Evolutionary conservation across 768 basidiomycete species (phyloP).

Genomic region (Pulveroboletus sp.): DNA sequence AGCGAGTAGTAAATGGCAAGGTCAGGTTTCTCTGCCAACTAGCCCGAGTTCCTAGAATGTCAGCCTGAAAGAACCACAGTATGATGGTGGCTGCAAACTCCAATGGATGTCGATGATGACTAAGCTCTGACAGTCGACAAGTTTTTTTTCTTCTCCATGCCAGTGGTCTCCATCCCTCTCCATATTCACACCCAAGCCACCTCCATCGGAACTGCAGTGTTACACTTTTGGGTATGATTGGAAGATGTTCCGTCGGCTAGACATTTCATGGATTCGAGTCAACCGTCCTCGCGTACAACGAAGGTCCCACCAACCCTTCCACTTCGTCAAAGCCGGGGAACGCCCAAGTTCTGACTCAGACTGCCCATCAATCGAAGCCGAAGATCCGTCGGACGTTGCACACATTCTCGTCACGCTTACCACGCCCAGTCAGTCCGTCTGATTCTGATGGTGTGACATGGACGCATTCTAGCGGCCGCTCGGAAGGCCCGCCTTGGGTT

Average conservation of each 20-base stretch:
- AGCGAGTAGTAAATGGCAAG: constrained; percentile 3
- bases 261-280: constrained; percentile 2
- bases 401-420: no score
- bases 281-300: not conserved
- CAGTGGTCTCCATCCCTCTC: not conserved
- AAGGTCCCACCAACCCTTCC: not conserved
- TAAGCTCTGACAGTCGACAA: constrained; percentile 15
- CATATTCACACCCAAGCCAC: not conserved
- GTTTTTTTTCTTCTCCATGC: not conserved
- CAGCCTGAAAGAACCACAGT: constrained; percentile 3
- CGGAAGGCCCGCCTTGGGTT: not conserved
- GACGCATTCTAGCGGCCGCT: no score
- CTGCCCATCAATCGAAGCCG: no score
- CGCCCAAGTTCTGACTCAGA: no score
- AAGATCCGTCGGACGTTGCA: no score
- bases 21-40: not conserved
- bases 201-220: not conserved
- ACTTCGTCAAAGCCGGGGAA: no score
- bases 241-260: not conserved
- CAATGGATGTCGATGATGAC: constrained; percentile 19
- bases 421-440: no score
- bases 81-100: not conserved
- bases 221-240: not conserved
- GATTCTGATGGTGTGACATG: no score
- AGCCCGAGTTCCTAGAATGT: constrained; percentile 16